phyloP scores from a whole-genome alignment of 768 basidiomycete species.

The Lactarius quietus region DNA sequence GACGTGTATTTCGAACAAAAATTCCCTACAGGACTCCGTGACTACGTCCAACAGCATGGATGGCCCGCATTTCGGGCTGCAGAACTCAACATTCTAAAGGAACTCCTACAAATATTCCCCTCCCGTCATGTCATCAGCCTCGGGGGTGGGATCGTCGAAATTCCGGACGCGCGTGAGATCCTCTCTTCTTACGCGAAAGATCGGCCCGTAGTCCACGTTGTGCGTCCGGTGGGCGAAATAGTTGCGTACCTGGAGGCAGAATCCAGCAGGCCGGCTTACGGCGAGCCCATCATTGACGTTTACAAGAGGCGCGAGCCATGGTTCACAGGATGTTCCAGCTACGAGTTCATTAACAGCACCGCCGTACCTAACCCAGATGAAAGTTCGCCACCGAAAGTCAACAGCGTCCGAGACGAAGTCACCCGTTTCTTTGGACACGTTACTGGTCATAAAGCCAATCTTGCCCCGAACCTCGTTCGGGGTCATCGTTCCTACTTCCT shows the following conservation, averaged over 20 bases:
- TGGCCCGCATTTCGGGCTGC: constrained; percentile 88
- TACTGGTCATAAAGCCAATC: constrained; percentile 65
- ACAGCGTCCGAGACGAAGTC: constrained; percentile 56
- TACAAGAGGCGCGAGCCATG: constrained; percentile 80
- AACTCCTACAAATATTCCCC: constrained; percentile 56
- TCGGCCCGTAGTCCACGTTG: constrained; percentile 82
- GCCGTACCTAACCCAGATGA: constrained; percentile 29
- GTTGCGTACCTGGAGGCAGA: constrained; percentile 76
- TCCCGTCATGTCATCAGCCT: constrained; percentile 77
- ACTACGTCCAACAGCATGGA: constrained; percentile 77
- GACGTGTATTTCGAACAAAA: constrained; percentile 72
- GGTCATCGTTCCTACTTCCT: constrained; percentile 86
- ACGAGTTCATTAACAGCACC: constrained; percentile 81
- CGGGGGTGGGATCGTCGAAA: constrained; percentile 94
- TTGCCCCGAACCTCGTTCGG: constrained; percentile 47
- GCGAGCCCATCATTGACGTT: constrained; percentile 82
- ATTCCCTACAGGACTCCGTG: constrained; percentile 56
- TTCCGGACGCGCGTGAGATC: constrained; percentile 63
- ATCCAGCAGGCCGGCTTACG: constrained; percentile 79
- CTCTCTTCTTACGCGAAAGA: constrained; percentile 60
- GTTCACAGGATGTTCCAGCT: constrained; percentile 77
- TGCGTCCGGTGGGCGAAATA: constrained; percentile 76
- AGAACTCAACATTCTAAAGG: constrained; percentile 65
- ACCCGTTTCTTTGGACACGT: constrained; percentile 87
- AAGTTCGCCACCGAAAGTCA: constrained; percentile 25